These are phyloP conservation scores for Ampelomyces quisqualis DNA, from an alignment of 2,329 filamentous ascomycete species.

Conservation along the genomic window DNA sequence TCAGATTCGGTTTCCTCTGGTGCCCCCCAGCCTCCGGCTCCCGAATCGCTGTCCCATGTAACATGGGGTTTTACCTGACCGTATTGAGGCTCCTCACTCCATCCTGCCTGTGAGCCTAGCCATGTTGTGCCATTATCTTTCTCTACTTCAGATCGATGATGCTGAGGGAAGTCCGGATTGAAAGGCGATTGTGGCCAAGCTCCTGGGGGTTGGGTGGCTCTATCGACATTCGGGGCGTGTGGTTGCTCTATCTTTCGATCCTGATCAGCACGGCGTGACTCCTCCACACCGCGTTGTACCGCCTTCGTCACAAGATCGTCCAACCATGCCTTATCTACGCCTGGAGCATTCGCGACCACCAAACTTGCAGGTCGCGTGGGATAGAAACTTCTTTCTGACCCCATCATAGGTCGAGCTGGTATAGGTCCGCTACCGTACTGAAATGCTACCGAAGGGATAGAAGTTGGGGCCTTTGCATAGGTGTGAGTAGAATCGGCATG, in stretches of 20 bases:
- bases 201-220: slow-evolving; percentile 21
- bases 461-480: slow-evolving; percentile 4
- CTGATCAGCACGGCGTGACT: slow-evolving; percentile 13
- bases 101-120: slow-evolving; percentile 6
- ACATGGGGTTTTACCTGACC: slow-evolving; percentile 9
- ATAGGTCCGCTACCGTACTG: slow-evolving; percentile 35
- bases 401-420: slow-evolving; percentile 6
- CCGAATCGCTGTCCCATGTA: slow-evolving; percentile 14
- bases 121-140: slow-evolving; percentile 3
- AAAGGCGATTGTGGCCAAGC: slow-evolving; percentile 28
- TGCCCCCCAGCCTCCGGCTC: slow-evolving; percentile 12
- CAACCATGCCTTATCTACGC: slow-evolving; percentile 18
- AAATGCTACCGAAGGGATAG: slow-evolving; percentile 14
- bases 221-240: not conserved
- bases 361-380: not conserved
- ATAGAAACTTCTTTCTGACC: slow-evolving; percentile 4
- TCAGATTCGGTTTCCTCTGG: slow-evolving; percentile 12
- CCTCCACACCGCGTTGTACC: slow-evolving; percentile 25
- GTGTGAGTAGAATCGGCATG: slow-evolving; percentile 14
- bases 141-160: not conserved
- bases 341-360: not conserved
- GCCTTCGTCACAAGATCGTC: slow-evolving; percentile 19
- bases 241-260: slow-evolving; percentile 1
- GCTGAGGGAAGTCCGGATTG: not conserved
- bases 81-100: slow-evolving; percentile 4